Conservation (phyloP, 1,284 basidiomycete species). For the Tremellales sp. region DNA sequence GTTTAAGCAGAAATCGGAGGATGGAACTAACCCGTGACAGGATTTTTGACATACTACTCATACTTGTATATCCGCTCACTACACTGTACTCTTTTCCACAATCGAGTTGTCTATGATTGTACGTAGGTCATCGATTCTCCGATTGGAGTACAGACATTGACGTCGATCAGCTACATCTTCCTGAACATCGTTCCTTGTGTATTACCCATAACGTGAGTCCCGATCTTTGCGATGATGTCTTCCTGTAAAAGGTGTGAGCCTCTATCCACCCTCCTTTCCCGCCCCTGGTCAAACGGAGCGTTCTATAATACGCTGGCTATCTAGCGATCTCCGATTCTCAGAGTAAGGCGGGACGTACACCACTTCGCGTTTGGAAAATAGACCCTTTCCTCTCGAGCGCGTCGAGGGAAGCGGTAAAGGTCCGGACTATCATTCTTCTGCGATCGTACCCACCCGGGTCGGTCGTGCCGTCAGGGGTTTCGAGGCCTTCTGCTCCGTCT, state of each 20-base stretch:
- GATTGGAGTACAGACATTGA: too few species aligned
- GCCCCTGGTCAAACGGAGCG: constrained; percentile 6
- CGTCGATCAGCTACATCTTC: too few species aligned
- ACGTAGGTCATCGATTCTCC: too few species aligned
- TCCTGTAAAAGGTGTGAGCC: constrained; percentile 28
- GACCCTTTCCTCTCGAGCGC: constrained; percentile 7
- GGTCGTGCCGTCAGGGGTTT: constrained; percentile 13
- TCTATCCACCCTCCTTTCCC: constrained; percentile 2
- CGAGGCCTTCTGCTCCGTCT: constrained; percentile 15
- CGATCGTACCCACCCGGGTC: background rate
- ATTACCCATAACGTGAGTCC: constrained; percentile 16
- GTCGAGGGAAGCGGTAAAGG: constrained; percentile 15
- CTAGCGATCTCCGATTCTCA: too few species aligned
- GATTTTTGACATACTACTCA: too few species aligned
- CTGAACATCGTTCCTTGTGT: too few species aligned
- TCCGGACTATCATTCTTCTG: constrained; percentile 9
- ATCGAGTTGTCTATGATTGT: too few species aligned
- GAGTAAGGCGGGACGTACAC: constrained; percentile 22
- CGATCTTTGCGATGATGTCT: constrained; percentile 18
- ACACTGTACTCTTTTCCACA: too few species aligned
- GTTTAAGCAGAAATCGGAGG: too few species aligned
- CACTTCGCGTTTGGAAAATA: constrained; percentile 7
- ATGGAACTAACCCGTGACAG: too few species aligned
- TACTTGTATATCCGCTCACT: too few species aligned
- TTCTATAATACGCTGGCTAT: constrained; percentile 8